Evolutionary conservation across 2,329 filamentous ascomycete genomes (phyloP), one percentile per base, ranked within the genome.

Genomic region (Didymellaceae sp.): DNA sequence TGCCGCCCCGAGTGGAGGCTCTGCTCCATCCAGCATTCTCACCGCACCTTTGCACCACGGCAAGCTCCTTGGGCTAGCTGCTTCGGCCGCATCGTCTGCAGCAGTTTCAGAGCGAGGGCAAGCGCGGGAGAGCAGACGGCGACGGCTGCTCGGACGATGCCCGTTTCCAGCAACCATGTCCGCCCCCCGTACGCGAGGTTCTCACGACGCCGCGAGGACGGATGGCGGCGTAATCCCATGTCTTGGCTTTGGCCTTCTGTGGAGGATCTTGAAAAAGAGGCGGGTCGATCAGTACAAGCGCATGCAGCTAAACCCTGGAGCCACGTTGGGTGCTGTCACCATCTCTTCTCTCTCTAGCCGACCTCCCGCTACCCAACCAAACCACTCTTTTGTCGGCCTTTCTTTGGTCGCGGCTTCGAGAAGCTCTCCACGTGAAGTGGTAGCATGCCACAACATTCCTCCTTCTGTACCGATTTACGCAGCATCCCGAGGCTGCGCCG

Each of bases 201-300:
- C 46, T 55, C 55, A 56, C 49, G 63, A 64, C 63, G 61, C 66
- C 66, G 63, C 58, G 61, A 67, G 62, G 58, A 60, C 60, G 45
- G 67, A 68, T 70, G 59, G 65, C 67, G 67, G 64, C 66, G 68
- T 54, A 38, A 46, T 52, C 42, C 42, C 42, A 52, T 25, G 48
- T 45, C 70, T 71, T 71, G 70, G 68, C 66, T 56, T 59, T 52
- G 61, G 65, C 66, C 58, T 65, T 61, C 59, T 68, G 67, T 68
- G 66, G 69, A 70, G 62, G 68, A 71, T 72, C 68, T 66, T 66
- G 48, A 53, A 51, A 57, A 57, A 64, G 61, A 69, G 62, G 66
- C 69, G 68, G 68, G 70, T 71, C 70, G 70, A 73, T 73, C 70
- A 71, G 61, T 59, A 64, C 69, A 69, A 71, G 66, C 65, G 67